phyloP scores from a whole-genome alignment of 495 filamentous ascomycete genomes.

The Aspergillus incahuasiensis region DNA sequence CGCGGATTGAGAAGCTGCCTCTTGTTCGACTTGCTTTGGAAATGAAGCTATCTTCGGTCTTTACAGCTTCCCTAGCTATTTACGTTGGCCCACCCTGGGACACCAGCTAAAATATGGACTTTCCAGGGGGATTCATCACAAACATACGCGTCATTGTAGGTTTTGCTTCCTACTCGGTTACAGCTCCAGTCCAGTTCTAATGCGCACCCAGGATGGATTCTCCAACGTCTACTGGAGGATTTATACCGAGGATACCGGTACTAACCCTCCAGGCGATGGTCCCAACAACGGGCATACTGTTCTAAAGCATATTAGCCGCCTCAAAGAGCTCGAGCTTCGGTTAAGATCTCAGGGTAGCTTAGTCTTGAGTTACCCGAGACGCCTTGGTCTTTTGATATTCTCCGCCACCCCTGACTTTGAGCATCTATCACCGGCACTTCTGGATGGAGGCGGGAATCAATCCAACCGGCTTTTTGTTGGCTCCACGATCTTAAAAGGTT shows the following conservation, averaged over 20 bases:
- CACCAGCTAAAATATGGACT: slow-evolving; percentile 43
- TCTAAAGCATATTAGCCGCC: slow-evolving; percentile 41
- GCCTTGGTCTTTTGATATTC: slow-evolving; percentile 42
- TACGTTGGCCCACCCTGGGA: slow-evolving; percentile 24
- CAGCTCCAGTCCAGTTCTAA: slow-evolving; percentile 17
- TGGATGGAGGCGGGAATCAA: slow-evolving; percentile 26
- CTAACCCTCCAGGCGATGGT: slow-evolving; percentile 32
- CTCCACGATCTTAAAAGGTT: slow-evolving; percentile 38
- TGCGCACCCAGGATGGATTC: slow-evolving; percentile 39
- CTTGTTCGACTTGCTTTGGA: slow-evolving; percentile 22
- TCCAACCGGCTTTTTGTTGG: slow-evolving; percentile 33
- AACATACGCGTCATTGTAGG: slow-evolving; percentile 47
- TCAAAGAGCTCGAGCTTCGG: slow-evolving; percentile 42
- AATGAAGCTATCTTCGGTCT: slow-evolving; percentile 33
- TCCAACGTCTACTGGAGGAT: slow-evolving; percentile 48
- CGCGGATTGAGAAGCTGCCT: slow-evolving; percentile 11
- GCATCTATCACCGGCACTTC: slow-evolving; percentile 27
- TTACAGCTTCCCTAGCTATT: slow-evolving; percentile 25
- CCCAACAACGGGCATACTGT: slow-evolving; percentile 40
- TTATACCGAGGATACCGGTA: slow-evolving; percentile 41
- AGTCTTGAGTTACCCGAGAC: slow-evolving; percentile 39
- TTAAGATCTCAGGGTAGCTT: slow-evolving; percentile 36
- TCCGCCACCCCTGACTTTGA: slow-evolving; percentile 42
- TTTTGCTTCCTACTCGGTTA: slow-evolving; percentile 4
- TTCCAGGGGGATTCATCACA: slow-evolving; percentile 43